These are phyloP conservation scores for Aspergillus sp. DNA, from an alignment of 2,329 filamentous ascomycete genomes.

Conservation along the genomic window DNA sequence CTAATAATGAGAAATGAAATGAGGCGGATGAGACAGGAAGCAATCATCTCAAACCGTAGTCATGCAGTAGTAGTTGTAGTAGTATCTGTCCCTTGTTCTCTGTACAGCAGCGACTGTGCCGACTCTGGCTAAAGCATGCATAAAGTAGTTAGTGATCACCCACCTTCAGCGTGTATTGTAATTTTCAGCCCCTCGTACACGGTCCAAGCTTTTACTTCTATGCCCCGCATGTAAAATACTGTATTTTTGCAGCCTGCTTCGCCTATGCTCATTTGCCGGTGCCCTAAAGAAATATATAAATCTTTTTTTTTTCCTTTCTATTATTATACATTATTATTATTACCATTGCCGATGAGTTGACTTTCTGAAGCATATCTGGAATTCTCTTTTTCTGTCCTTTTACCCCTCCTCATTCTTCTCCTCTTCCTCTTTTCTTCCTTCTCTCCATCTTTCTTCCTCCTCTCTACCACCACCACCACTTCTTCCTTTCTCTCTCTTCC, in stretches of 20 bases:
- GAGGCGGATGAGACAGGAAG: no score
- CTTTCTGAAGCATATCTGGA: not conserved
- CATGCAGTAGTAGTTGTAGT: not conserved
- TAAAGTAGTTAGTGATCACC: no score
- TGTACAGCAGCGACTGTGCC: no score
- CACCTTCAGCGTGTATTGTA: no score
- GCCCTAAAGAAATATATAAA: not conserved
- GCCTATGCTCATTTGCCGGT: not conserved
- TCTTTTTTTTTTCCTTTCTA: slow-evolving; percentile 3
- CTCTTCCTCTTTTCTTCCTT: slow-evolving; percentile 10
- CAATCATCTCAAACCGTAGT: not conserved
- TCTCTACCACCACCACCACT: slow-evolving; percentile 5
- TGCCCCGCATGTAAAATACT: no score
- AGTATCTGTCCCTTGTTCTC: no score
- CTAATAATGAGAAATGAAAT: not conserved
- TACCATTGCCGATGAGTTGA: not conserved
- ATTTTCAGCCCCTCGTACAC: no score
- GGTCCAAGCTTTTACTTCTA: no score
- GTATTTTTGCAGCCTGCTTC: not conserved
- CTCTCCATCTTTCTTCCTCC: slow-evolving; percentile 5
- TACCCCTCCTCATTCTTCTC: slow-evolving; percentile 10
- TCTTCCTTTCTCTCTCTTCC: slow-evolving; percentile 10
- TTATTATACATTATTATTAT: no score
- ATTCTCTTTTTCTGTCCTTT: slow-evolving; percentile 7
- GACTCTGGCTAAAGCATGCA: no score